Base-by-base conservation (phyloP, 495 filamentous ascomycete genomes). In the Rhizodiscina lignyota region DNA sequence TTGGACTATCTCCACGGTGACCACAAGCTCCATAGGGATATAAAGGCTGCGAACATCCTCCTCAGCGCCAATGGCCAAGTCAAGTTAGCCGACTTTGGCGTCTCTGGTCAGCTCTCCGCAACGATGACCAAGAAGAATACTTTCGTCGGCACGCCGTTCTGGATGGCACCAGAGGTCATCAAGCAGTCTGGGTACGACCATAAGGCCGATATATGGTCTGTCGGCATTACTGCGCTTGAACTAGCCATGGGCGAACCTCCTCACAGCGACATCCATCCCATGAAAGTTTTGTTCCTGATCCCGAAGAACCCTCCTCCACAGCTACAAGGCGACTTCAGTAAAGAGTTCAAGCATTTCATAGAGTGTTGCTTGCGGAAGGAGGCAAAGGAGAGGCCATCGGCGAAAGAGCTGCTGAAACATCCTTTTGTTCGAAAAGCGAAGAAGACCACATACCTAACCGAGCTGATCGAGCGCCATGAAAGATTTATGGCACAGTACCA, bases 111-210 rank as follows among this genome's bases (percentile, higher is more conserved):
- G 50, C 65, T 97, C n/a, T 86, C 87, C 17, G 83, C 84, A 1
- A 94, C 89, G n/a, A 96, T 94, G 82, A 94, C 91, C 18, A 93
- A 94, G 60, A 94, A 94, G 56, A 97, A 96, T 50, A 97, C 89
- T 0, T 97, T 97, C 52, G 89, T 97, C 17, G 89, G 89, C 11
- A 96, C 89, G 2, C 89, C 89, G 0, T 97, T 94, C 58, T 97
- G 89, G 89, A 97, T 97, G 89, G 89, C 89, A 3, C 89, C 89
- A 5, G 89, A 97, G 55, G 89, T 97, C 21, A 97, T 97, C 56
- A 93, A 93, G 61, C 85, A 93, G 52, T 89, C 83, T 34, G 89
- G 89, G 27, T 97, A 97, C 56, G 87, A 94, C 48, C 85, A 92
- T 59, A 97, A 96, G 60, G 91, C 89, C 4, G 89, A 97, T 51